Base-by-base conservation (phyloP, 2,329 filamentous ascomycete species). In the Karstenula rhodostoma region DNA sequence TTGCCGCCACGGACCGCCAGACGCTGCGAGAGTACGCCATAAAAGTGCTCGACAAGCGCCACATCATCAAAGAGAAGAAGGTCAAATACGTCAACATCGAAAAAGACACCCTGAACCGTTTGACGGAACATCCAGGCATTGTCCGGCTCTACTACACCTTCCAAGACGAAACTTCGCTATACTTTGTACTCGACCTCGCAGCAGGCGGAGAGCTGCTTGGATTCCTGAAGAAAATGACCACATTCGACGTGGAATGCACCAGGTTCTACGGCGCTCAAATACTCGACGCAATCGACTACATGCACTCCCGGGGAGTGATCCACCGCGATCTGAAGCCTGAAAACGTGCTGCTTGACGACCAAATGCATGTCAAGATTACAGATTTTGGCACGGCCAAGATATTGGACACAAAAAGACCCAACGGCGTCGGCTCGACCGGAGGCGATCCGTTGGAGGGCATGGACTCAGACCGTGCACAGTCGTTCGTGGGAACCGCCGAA, bases 51-150 rank as follows among this genome's bases (percentile, higher is more conserved):
- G 95, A 99, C 80, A 99, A 99, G 81, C 88, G 93, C 72, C 95
- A 99, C 78, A 99, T 99, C 74, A 99, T 99, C 84, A 99, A 98
- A 80, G 95, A 99, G 81, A 98, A 97, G 80, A 99, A 99, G 85
- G 96, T 99, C 73, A 99, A 99, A 84, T 99, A 99, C 74, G 95
- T 99, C 79, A 99, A 98, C 79, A 99, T 99, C 71, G 95, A 99
- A 79, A 97, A 97, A 81, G 94, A 99, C 79, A 98, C 95, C 0
- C 84, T 99, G 58, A 99, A 99, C 75, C 89, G 95, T 64, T 83
- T 99, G 59, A 98, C 94, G 3, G 94, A 99, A 65, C 95, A 99
- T 73, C 95, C 95, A 7, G 95, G 95, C 22, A 94, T 99, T 61
- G 94, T 99, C 59, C 91, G 95, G 64, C 85, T 99, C 46, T 99